Evolutionary conservation across 2,329 filamentous ascomycete genomes (phyloP), one percentile per base, ranked within the genome.

Genomic region (Xylariaceae sp.): DNA sequence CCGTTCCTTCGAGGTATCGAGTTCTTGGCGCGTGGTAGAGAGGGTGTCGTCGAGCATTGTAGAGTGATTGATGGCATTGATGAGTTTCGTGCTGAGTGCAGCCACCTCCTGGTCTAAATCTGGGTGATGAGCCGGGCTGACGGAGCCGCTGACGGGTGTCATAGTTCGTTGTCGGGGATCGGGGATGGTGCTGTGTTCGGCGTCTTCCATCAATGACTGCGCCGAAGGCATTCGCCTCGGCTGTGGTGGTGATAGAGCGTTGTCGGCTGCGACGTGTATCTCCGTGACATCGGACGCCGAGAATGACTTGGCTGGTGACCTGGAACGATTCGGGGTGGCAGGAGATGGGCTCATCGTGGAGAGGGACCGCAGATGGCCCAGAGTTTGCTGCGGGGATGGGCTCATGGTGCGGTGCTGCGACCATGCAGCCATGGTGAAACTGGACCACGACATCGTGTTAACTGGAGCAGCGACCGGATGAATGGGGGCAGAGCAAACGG

Each of bases 31-130:
- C 14, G 90, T 87, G 45, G 83, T 84, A 44, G 89, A 86, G 15
- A 99, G 76, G 11, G 83, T 88, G 68, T 99, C 94, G 68, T 97
- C 94, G 40, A 99, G 79, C 18, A 81, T 85, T 7, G 91, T 96
- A 69, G 96, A 91, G 68, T 95, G 87, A 66, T 99, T 99, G 71
- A 99, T 96, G 40, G 94, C 92, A 64, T 94, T 92, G 61, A 99
- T 92, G 55, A 99, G 83, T 69, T 99, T 99, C 43, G 90, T 92
- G 71, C 90, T 97, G 31, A 99, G 76, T 6, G 89, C 84, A 7
- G 92, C 89, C 27, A 99, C 89, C 70, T 97, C 94, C 50, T 80
- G 74, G 56, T 77, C 77, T 18, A 83, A 70, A 49, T 82, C 81
- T 5, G 79, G 77, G 53, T 82, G 78, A 40, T 74, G 76, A 6